Evolutionary conservation across 768 basidiomycete species (phyloP).

Genomic region (Pleurotus sapidus): DNA sequence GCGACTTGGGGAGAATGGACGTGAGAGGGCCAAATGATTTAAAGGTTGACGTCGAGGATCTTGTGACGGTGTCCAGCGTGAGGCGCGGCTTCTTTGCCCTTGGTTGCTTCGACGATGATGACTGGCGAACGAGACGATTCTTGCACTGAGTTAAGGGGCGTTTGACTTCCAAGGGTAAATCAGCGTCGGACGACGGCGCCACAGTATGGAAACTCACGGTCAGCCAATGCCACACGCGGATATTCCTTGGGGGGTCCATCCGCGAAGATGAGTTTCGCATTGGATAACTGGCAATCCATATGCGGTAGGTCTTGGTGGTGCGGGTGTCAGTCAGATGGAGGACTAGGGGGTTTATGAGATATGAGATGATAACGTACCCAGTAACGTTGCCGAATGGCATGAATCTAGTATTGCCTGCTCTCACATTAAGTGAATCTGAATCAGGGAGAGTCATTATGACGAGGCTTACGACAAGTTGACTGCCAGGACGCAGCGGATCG

Average conservation of each 20-base stretch:
- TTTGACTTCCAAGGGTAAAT: background rate
- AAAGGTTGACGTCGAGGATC: background rate
- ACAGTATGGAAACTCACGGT: background rate
- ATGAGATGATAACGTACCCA: slow-evolving; percentile 14
- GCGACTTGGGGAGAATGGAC: background rate
- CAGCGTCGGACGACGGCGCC: background rate
- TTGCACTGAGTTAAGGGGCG: background rate
- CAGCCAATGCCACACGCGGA: background rate
- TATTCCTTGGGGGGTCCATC: background rate
- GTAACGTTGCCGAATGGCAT: slow-evolving; percentile 21
- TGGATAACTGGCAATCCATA: background rate
- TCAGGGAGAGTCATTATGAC: background rate
- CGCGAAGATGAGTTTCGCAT: background rate
- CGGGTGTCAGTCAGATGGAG: background rate
- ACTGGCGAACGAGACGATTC: background rate
- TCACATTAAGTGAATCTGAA: background rate
- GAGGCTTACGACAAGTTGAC: slow-evolving; percentile 14
- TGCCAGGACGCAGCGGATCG: slow-evolving; percentile 17
- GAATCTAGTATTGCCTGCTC: slow-evolving; percentile 14
- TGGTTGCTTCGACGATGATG: background rate
- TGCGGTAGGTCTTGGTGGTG: background rate
- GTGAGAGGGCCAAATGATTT: background rate
- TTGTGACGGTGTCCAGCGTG: background rate
- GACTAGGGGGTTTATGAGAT: background rate
- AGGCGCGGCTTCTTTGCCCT: background rate